Conservation (phyloP, 495 filamentous ascomycete species). For the Neurospora terricola region DNA sequence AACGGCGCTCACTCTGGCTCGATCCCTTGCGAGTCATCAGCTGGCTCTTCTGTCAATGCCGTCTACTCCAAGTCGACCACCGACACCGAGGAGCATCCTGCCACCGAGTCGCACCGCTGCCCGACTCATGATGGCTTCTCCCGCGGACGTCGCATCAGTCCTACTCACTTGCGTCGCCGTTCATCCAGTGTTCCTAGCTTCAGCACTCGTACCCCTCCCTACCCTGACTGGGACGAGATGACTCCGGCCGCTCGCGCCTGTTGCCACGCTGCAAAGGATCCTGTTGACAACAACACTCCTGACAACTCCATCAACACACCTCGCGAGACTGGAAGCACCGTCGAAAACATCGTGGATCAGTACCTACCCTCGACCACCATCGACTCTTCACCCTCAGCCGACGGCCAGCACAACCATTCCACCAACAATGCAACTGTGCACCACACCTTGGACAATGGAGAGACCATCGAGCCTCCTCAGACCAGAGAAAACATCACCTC, state of each 20-base stretch:
- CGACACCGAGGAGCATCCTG: neutral
- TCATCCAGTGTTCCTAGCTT: neutral
- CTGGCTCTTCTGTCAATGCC: constrained; percentile 5
- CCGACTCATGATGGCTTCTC: neutral
- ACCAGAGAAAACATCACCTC: neutral
- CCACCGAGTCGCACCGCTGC: neutral
- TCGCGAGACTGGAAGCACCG: constrained; percentile 17
- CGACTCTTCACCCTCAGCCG: constrained; percentile 2
- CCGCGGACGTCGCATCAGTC: constrained; percentile 7
- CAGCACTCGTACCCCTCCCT: neutral
- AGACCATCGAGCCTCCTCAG: neutral
- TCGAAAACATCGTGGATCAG: constrained; percentile 22
- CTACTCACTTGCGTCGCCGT: neutral
- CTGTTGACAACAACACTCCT: neutral
- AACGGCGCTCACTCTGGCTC: neutral
- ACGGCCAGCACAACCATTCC: neutral
- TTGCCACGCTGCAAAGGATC: neutral
- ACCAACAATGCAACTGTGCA: neutral
- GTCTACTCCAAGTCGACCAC: neutral
- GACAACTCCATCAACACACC: neutral
- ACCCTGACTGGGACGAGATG: neutral
- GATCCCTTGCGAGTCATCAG: neutral
- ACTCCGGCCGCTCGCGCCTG: neutral
- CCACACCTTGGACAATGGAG: neutral
- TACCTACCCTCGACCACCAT: constrained; percentile 8